Evolutionary conservation across 345 rosid genomes (phyloP).

Genomic region (Eucalyptus decipiens): DNA sequence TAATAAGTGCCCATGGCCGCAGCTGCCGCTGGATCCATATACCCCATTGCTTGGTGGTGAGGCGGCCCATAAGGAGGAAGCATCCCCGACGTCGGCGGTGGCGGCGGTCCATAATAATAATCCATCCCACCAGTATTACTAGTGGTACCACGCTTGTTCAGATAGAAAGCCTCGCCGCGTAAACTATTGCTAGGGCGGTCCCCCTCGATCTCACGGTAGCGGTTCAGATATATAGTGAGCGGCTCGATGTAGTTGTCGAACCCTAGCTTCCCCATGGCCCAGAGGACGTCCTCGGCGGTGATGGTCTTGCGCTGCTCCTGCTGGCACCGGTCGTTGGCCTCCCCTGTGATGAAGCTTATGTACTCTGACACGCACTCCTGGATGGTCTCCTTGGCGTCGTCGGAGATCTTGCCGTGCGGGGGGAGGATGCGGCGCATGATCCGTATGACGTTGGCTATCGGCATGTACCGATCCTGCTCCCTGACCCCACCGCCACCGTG

Average conservation of each 20-base stretch:
- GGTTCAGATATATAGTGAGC: constrained; percentile 1
- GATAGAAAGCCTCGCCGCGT: neutral
- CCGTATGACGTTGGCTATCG: constrained; percentile 4
- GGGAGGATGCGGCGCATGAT: constrained; percentile 8
- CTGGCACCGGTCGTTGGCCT: constrained; percentile 11
- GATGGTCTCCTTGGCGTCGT: constrained; percentile 11
- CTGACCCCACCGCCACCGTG: neutral
- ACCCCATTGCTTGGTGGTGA: neutral
- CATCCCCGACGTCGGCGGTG: neutral
- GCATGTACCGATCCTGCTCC: constrained; percentile 13
- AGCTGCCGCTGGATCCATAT: neutral
- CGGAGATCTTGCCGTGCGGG: constrained; percentile 7
- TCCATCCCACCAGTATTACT: neutral
- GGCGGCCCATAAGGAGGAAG: neutral
- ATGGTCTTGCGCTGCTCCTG: constrained; percentile 10
- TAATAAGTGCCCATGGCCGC: neutral
- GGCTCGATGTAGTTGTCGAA: constrained; percentile 8
- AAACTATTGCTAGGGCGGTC: neutral
- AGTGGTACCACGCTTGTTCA: neutral
- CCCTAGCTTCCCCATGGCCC: constrained; percentile 16
- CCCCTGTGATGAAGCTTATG: constrained; percentile 7
- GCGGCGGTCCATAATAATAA: neutral
- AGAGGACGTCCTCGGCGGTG: constrained; percentile 8
- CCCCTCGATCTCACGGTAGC: constrained; percentile 4
- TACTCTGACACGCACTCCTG: constrained; percentile 13